phyloP scores from a whole-genome alignment of 1,284 basidiomycete species.

The Trichosporon faecale region DNA sequence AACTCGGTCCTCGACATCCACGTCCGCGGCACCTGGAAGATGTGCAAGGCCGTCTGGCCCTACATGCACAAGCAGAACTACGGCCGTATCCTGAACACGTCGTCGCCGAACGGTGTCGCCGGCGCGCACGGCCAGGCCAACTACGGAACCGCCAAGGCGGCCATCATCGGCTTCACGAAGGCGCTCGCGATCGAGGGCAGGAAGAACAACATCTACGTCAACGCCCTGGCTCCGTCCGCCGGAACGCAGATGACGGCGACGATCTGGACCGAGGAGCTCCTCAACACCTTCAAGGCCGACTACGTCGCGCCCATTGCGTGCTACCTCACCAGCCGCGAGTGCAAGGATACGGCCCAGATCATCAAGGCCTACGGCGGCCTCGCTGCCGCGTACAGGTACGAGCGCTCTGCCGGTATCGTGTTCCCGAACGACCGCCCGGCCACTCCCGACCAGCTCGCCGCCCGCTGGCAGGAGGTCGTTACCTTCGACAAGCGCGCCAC shows the following conservation, averaged over 20 bases:
- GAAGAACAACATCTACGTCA: slow-evolving; percentile 85
- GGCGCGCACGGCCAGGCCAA: slow-evolving; percentile 88
- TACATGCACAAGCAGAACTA: slow-evolving; percentile 96
- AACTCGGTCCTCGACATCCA: slow-evolving; percentile 87
- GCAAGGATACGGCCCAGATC: slow-evolving; percentile 68
- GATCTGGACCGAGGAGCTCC: slow-evolving; percentile 83
- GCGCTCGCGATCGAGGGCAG: slow-evolving; percentile 88
- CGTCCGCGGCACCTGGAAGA: slow-evolving; percentile 67
- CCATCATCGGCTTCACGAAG: slow-evolving; percentile 83
- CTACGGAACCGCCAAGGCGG: slow-evolving; percentile 91
- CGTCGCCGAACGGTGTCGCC: slow-evolving; percentile 88
- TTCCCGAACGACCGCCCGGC: slow-evolving; percentile 74
- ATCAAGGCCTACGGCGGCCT: slow-evolving; percentile 92
- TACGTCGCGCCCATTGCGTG: slow-evolving; percentile 88
- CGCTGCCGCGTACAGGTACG: slow-evolving; percentile 90
- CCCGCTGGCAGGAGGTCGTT: slow-evolving; percentile 77
- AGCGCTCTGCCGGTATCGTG: slow-evolving; percentile 69
- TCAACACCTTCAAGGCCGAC: slow-evolving; percentile 76
- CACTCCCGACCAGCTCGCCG: slow-evolving; percentile 72
- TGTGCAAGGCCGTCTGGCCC: slow-evolving; percentile 93
- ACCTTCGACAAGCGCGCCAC: slow-evolving; percentile 78
- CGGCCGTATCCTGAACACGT: slow-evolving; percentile 91
- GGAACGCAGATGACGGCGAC: slow-evolving; percentile 89
- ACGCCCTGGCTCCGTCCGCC: slow-evolving; percentile 83
- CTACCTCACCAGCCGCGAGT: slow-evolving; percentile 79